These are phyloP conservation scores for Pseudocercospora pini-densiflorae DNA, from an alignment of 2,329 filamentous ascomycete genomes.

Conservation along the genomic window DNA sequence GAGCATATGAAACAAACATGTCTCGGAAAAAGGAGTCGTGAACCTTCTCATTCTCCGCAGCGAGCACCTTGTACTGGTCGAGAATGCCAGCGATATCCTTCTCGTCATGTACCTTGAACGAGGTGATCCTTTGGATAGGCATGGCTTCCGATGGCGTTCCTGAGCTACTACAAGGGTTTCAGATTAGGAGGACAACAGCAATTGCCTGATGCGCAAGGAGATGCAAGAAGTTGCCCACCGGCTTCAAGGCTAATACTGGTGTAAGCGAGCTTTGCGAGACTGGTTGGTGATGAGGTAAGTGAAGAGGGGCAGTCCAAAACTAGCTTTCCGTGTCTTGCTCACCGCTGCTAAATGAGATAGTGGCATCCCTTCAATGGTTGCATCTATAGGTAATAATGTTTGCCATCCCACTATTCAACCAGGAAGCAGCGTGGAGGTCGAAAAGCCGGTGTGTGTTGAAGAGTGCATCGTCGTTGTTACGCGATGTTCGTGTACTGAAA, in stretches of 20 bases:
- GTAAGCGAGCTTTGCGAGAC: neutral
- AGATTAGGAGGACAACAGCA: neutral
- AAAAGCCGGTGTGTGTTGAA: neutral
- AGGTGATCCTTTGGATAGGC: constrained; percentile 55
- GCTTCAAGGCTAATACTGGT: neutral
- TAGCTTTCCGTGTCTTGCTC: constrained; percentile 5
- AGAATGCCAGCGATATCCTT: constrained; percentile 50
- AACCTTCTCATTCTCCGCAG: constrained; percentile 52
- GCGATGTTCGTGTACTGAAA: constrained; percentile 12
- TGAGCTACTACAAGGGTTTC: neutral
- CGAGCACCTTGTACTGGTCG: constrained; percentile 50
- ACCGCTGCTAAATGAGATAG: neutral
- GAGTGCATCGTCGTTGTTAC: constrained; percentile 1
- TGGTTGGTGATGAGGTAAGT: neutral
- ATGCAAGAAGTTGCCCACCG: neutral
- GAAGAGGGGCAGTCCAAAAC: neutral
- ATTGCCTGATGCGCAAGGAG: neutral
- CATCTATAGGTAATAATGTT: neutral
- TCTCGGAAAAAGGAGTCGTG: neutral
- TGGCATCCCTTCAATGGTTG: neutral
- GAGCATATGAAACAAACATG: constrained; percentile 9
- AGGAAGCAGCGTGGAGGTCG: neutral
- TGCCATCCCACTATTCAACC: neutral
- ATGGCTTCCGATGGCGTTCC: constrained; percentile 23
- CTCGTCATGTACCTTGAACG: constrained; percentile 58